phyloP scores from a whole-genome alignment of 2,329 filamentous ascomycete species.

The Stachybotrys elegans region DNA sequence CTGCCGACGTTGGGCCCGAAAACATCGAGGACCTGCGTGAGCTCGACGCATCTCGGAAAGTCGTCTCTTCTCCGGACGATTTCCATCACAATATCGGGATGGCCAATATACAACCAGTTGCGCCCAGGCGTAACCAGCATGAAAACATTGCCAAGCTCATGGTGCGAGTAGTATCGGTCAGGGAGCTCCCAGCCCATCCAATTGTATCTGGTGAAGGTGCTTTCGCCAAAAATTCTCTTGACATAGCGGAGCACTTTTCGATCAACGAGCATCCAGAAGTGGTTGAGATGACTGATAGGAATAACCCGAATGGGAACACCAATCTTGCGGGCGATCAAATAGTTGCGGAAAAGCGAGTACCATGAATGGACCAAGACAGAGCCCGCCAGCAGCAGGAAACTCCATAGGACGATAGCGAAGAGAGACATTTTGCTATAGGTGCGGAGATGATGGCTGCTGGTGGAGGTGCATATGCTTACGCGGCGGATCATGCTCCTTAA shows the following conservation, averaged over 20 bases:
- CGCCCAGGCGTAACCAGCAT: slow-evolving; percentile 6
- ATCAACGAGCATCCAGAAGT: slow-evolving; percentile 23
- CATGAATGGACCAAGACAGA: background rate
- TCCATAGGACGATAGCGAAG: background rate
- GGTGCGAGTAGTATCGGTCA: slow-evolving; percentile 16
- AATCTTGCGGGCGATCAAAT: slow-evolving; percentile 16
- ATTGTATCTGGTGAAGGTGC: slow-evolving; percentile 25
- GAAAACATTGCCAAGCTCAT: slow-evolving; percentile 18
- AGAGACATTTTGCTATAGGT: background rate
- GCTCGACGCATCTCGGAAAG: slow-evolving; percentile 3
- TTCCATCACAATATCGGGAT: slow-evolving; percentile 6
- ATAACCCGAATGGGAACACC: slow-evolving; percentile 25
- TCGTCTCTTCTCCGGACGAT: slow-evolving; percentile 2
- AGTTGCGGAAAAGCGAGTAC: background rate
- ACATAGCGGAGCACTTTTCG: slow-evolving; percentile 11
- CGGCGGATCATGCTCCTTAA: too few relatives aligned
- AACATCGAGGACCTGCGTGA: background rate
- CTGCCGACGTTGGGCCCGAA: slow-evolving; percentile 1
- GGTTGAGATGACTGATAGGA: slow-evolving; percentile 23
- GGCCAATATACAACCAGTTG: slow-evolving; percentile 7
- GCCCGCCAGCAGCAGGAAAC: background rate
- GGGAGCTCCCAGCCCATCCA: slow-evolving; percentile 21
- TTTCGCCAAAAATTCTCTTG: slow-evolving; percentile 7
- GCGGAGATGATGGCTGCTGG: background rate
- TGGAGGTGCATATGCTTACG: too few relatives aligned